Conservation (phyloP, 495 filamentous ascomycete genomes). For the Penicillium samsonianum region DNA sequence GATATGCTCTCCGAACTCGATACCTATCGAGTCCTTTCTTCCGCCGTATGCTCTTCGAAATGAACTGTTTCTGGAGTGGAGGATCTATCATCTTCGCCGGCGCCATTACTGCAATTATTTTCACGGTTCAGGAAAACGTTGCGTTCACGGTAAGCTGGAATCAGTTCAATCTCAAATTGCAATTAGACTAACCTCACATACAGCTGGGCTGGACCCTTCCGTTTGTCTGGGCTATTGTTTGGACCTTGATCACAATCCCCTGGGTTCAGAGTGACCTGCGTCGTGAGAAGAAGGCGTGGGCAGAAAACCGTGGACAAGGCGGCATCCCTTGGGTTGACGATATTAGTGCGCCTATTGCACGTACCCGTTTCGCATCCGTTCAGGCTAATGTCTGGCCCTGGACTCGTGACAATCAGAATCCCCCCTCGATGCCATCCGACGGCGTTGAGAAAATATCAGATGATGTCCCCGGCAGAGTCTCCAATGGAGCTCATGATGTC, state of each 20-base stretch:
- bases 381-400: constrained; percentile 39
- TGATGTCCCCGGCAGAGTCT: neutral
- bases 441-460: constrained; percentile 2
- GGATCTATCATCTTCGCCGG: constrained; percentile 57
- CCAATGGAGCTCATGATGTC: neutral
- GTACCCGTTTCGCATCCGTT: constrained; percentile 45
- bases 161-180: neutral
- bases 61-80: constrained; percentile 78
- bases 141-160: constrained; percentile 66
- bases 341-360: constrained; percentile 38
- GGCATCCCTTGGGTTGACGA: constrained; percentile 46
- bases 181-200: constrained; percentile 17
- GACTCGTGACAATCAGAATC: constrained; percentile 36
- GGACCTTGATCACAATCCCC: constrained; percentile 64
- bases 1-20: constrained; percentile 61
- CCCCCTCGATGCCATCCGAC: constrained; percentile 27
- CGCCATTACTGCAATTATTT: constrained; percentile 61
- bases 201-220: constrained; percentile 67
- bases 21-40: constrained; percentile 73
- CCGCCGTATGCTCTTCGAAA: constrained; percentile 66
- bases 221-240: constrained; percentile 66
- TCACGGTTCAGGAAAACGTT: constrained; percentile 59
- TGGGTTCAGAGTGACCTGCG: constrained; percentile 66
- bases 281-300: constrained; percentile 65
- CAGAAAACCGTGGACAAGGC: constrained; percentile 38